phyloP scores from a whole-genome alignment of 2,329 filamentous ascomycete species.

The Xylariomycetidae sp. region DNA sequence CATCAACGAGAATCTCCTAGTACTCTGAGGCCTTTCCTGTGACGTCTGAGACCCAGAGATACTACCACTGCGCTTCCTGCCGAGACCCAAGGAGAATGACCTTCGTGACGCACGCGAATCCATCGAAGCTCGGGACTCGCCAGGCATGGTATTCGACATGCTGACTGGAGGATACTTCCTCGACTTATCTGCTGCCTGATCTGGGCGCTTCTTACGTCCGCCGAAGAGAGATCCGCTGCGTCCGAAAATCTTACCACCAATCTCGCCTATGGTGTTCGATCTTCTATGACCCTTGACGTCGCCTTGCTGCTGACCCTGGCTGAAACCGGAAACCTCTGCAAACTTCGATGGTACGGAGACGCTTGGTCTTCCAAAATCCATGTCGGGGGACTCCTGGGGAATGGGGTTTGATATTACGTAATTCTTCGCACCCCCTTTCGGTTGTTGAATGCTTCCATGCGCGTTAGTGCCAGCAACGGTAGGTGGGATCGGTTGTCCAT shows the following conservation, averaged over 20 bases:
- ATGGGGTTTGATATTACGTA: conserved; percentile 69
- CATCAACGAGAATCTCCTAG: conserved; percentile 67
- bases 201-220: conserved; percentile 35
- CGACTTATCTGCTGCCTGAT: conserved; percentile 47
- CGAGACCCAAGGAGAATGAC: conserved; percentile 65
- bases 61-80: conserved; percentile 67
- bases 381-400: conserved; percentile 47
- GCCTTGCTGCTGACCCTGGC: conserved; percentile 44
- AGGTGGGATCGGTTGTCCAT: conserved; percentile 83
- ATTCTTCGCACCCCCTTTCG: conserved; percentile 56
- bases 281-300: conserved; percentile 58
- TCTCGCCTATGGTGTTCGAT: conserved; percentile 72
- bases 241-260: conserved; percentile 80
- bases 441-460: conserved; percentile 85
- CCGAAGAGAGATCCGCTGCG: conserved; percentile 79
- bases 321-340: conserved; percentile 53
- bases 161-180: conserved; percentile 85
- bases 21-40: conserved; percentile 45
- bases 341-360: conserved; percentile 56
- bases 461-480: conserved; percentile 84
- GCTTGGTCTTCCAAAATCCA: conserved; percentile 55
- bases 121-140: conserved; percentile 58
- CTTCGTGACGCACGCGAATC: conserved; percentile 64
- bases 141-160: conserved; percentile 70
- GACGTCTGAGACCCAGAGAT: conserved; percentile 53